These are phyloP conservation scores for Talaromyces piceae DNA, from an alignment of 2,329 filamentous ascomycete genomes.

Conservation along the genomic window DNA sequence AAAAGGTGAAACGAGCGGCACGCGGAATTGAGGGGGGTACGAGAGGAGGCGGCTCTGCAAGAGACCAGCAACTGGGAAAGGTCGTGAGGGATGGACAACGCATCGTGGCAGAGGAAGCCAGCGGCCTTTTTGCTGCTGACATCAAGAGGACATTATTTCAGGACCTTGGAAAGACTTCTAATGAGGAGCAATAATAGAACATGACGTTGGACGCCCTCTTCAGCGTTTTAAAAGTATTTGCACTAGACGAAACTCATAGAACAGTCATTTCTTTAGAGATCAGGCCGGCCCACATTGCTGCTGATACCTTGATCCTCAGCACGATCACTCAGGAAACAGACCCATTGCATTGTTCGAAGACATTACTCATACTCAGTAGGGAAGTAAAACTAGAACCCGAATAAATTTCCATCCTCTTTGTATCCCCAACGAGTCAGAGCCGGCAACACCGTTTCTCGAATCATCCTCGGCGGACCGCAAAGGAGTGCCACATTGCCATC, in stretches of 20 bases:
- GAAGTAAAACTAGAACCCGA: slow-evolving; percentile 57
- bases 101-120: slow-evolving; percentile 49
- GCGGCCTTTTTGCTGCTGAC: slow-evolving; percentile 40
- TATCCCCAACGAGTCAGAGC: slow-evolving; percentile 42
- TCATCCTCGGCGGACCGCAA: slow-evolving; percentile 46
- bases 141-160: slow-evolving; percentile 47
- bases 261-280: too few relatives aligned
- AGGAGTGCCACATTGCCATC: slow-evolving; percentile 39
- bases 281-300: too few relatives aligned
- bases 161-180: slow-evolving; percentile 25
- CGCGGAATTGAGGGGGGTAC: slow-evolving; percentile 25
- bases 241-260: too few relatives aligned
- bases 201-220: background rate
- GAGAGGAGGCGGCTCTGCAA: slow-evolving; percentile 13
- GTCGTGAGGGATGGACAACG: slow-evolving; percentile 51
- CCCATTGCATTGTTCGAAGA: too few relatives aligned
- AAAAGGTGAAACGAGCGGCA: slow-evolving; percentile 67
- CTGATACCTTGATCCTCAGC: too few relatives aligned
- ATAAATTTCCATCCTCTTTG: slow-evolving; percentile 38
- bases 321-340: too few relatives aligned
- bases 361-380: too few relatives aligned
- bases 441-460: slow-evolving; percentile 45
- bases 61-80: slow-evolving; percentile 45
- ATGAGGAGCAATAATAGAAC: background rate
- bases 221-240: background rate